Evolutionary conservation across 148 eudicot genomes (phyloP), one percentile per base, ranked within the genome.

Genomic region (Hydrangea macrophylla): DNA sequence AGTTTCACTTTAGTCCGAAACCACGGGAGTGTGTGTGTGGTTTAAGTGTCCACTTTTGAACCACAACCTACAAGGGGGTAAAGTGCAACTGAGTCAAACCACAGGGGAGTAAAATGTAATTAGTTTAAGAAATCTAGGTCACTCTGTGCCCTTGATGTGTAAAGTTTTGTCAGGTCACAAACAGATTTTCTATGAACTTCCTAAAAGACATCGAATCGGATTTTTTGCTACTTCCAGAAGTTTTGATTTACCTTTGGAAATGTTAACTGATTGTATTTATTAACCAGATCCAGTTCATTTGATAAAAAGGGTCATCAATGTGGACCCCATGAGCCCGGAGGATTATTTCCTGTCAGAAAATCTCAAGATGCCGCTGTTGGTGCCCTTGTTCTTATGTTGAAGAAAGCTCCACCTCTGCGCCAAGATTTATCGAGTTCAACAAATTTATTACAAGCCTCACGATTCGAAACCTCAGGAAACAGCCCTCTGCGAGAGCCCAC

Each of bases 361-460:
- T 84, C 84, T 44, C 84, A 77, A 55, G 81, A 83, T 48, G 81
- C 88, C 17, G 84, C 73, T 12, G 78, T 83, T 68, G 84, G 86
- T 69, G 86, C 86, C 55, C 78, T 81, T 37, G 78, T 85, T 60
- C 73, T 71, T 17, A 75, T 86, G 88, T 65, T 86, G 78, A 81
- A 81, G 54, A 86, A 77, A 80, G 88, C 86, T 48, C 85, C 85
- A 13, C 84, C 88, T 55, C 90, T 86, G 25, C 76, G 72, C 44
- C 83, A 79, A 63, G 83, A 81, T 24, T 25, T 26, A 44, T 24
- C 51, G 32, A 58, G 33, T 58, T 72, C 64, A 32, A 33, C 33
- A 2, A 72, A 22, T 57, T 64, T 15, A 6, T 57, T 56, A 7
- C 58, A 30, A 30, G 57, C 56, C 62, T 74, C 85, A 9, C 81